Evolutionary conservation across 352 stramenopile species (phyloP).

Genomic region (Phytophthora foliorum): DNA sequence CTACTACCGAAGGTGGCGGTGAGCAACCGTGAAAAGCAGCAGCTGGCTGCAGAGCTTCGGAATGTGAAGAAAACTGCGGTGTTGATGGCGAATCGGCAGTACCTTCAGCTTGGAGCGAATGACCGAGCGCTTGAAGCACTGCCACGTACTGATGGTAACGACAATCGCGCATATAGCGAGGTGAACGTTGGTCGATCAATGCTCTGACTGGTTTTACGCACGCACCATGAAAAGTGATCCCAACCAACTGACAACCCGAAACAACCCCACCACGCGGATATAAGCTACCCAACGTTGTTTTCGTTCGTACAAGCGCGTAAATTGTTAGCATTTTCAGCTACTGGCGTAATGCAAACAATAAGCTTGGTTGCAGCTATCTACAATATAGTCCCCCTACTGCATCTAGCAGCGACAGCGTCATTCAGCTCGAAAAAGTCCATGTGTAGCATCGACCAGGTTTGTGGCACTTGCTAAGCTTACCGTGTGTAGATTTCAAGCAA

Average conservation of each 20-base stretch:
- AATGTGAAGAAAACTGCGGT: slow-evolving; percentile 39
- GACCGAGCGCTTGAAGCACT: slow-evolving; percentile 6
- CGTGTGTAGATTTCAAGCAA: too few relatives aligned
- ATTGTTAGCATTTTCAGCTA: too few relatives aligned
- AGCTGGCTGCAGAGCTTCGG: slow-evolving; percentile 25
- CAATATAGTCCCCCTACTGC: too few relatives aligned
- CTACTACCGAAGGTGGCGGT: slow-evolving; percentile 18
- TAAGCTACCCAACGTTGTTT: not conserved
- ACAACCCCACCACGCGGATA: not conserved
- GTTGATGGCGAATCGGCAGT: slow-evolving; percentile 19
- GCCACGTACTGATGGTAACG: not conserved
- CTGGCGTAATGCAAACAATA: too few relatives aligned
- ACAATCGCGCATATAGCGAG: slow-evolving; percentile 16
- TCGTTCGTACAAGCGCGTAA: not conserved
- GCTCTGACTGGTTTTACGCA: not conserved
- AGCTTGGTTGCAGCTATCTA: too few relatives aligned
- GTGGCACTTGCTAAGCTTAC: too few relatives aligned
- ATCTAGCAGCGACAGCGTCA: too few relatives aligned
- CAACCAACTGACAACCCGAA: not conserved
- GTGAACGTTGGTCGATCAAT: slow-evolving; percentile 13
- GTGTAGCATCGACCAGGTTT: too few relatives aligned
- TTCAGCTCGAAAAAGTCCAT: too few relatives aligned
- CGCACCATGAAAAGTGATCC: not conserved
- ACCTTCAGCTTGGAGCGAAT: slow-evolving; percentile 13
- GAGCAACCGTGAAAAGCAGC: slow-evolving; percentile 27